phyloP scores from a whole-genome alignment of 306 rosid genomes.

The Vigna hirtella region DNA sequence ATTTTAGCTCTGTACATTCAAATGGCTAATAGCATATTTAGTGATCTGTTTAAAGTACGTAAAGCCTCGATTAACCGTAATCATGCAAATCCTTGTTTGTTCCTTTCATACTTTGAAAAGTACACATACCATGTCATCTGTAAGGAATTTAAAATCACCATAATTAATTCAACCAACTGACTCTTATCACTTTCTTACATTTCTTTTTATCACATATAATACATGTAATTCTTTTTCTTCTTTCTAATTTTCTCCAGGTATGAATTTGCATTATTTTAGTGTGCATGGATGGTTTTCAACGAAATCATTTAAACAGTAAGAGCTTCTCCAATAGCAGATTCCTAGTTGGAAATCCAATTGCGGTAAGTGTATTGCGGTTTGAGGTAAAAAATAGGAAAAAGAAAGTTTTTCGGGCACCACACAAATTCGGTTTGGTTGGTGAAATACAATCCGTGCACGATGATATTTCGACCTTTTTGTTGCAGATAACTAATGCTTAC shows the following conservation, averaged over 20 bases:
- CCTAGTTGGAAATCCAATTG: neutral
- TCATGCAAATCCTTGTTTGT: neutral
- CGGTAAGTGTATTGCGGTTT: neutral
- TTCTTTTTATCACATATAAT: neutral
- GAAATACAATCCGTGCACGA: neutral
- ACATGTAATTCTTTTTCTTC: neutral
- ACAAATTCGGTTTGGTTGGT: neutral
- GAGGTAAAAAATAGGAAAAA: neutral
- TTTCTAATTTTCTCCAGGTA: neutral
- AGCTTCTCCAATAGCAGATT: neutral
- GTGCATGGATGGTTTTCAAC: neutral
- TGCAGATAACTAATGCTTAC: slow-evolving; percentile 14
- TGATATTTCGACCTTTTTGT: neutral
- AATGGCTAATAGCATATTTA: neutral
- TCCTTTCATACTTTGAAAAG: neutral
- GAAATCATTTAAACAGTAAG: neutral
- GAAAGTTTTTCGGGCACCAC: neutral
- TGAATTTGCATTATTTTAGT: neutral
- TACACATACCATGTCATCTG: neutral
- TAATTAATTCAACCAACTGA: too few relatives aligned
- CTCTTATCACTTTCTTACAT: too few relatives aligned
- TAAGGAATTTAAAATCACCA: neutral
- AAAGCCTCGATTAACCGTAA: neutral
- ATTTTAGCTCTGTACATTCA: too few relatives aligned
- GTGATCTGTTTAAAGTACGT: neutral